Conservation (phyloP, 108 stramenopile genomes). For the Schizochytrium sp. region DNA sequence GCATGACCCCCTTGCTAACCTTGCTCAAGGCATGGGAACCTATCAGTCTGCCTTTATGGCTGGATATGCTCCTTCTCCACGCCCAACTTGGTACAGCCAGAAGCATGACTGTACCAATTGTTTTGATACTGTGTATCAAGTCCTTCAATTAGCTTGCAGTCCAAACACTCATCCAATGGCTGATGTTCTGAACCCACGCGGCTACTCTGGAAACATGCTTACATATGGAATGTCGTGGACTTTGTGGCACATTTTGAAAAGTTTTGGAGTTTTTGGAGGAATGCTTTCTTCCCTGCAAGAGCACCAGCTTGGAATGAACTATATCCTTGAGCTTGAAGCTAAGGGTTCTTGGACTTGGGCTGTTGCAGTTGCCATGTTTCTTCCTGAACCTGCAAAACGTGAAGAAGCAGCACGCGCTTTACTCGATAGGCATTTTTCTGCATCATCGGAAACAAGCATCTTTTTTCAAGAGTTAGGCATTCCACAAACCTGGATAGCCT, state of each 20-base stretch:
- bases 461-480: background rate
- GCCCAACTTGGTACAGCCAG: background rate
- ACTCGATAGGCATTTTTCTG: background rate
- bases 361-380: slow-evolving; percentile 15
- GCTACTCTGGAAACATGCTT: background rate
- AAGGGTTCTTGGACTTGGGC: slow-evolving; percentile 12
- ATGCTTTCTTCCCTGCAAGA: background rate
- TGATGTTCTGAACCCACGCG: slow-evolving; percentile 25
- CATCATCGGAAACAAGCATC: background rate
- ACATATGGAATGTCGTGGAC: background rate
- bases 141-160: slow-evolving; percentile 35
- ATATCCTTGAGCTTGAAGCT: slow-evolving; percentile 27
- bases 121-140: background rate
- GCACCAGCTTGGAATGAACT: slow-evolving; percentile 37
- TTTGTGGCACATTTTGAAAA: background rate
- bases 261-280: slow-evolving; percentile 5
- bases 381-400: background rate
- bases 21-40: background rate
- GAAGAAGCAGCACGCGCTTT: background rate
- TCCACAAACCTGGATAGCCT: background rate
- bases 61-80: background rate
- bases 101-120: background rate
- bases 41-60: background rate
- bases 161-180: background rate
- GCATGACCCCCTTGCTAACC: background rate